A percentile compares a stretch with the other conserved stretches of the same genome.
phyloP scores from a whole-genome alignment of 495 filamentous ascomycete species.

The Penicillium atrosanguineum region DNA sequence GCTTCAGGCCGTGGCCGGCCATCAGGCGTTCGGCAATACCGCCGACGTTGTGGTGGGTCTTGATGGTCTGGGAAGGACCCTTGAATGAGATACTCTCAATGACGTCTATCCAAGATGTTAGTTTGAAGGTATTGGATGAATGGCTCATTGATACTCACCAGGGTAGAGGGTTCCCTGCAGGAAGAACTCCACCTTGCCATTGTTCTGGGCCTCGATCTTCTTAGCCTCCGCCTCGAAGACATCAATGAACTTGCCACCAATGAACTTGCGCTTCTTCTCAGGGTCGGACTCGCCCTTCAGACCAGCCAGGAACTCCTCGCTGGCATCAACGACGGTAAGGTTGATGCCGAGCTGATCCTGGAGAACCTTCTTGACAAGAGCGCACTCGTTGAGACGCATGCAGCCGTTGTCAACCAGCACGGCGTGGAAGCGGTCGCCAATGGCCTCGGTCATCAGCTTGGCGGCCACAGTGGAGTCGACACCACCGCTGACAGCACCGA shows the following conservation, averaged over 20 bases:
- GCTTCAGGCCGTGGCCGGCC: slow-evolving; percentile 37
- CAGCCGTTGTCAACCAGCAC: slow-evolving; percentile 86
- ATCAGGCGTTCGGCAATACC: slow-evolving; percentile 21
- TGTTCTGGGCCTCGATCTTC: slow-evolving; percentile 51
- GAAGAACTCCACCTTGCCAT: slow-evolving; percentile 75
- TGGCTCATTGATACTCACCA: slow-evolving; percentile 21
- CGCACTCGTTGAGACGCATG: slow-evolving; percentile 83
- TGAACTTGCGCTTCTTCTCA: slow-evolving; percentile 92
- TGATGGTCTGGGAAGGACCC: slow-evolving; percentile 24
- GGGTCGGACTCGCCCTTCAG: slow-evolving; percentile 78
- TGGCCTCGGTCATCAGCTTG: slow-evolving; percentile 77
- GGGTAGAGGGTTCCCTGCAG: slow-evolving; percentile 83
- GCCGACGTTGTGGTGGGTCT: slow-evolving; percentile 33
- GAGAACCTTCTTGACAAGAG: slow-evolving; percentile 73
- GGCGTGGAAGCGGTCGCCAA: slow-evolving; percentile 85
- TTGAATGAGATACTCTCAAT: slow-evolving; percentile 20
- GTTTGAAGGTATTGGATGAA: not conserved
- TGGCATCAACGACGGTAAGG: slow-evolving; percentile 81
- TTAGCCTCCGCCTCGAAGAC: slow-evolving; percentile 80
- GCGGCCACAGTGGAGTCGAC: slow-evolving; percentile 90
- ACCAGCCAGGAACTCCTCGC: slow-evolving; percentile 66
- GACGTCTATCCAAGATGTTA: slow-evolving; percentile 7
- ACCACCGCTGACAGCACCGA: slow-evolving; percentile 63
- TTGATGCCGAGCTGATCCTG: slow-evolving; percentile 80
- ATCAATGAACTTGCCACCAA: slow-evolving; percentile 78